phyloP scores from a whole-genome alignment of 441 rosid genomes.

The Gossypium davidsonii region DNA sequence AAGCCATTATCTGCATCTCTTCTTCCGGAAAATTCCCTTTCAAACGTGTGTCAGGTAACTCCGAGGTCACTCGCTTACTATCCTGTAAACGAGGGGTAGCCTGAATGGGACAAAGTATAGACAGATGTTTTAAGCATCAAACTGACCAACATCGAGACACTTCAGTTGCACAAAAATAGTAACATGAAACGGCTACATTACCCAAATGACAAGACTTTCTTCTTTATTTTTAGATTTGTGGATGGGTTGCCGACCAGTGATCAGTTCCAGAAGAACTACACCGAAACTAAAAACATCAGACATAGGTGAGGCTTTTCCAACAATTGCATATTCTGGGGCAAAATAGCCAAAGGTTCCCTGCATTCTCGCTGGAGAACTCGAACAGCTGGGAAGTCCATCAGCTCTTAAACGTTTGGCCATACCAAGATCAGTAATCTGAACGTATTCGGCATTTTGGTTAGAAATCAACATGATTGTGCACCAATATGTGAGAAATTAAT shows the following conservation, averaged over 20 bases:
- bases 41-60: constrained; percentile 75
- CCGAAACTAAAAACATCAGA: constrained; percentile 98
- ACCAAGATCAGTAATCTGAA: constrained; percentile 95
- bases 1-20: constrained; percentile 87
- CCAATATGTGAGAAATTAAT: not conserved
- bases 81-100: constrained; percentile 77
- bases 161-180: not conserved
- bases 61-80: constrained; percentile 48
- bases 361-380: constrained; percentile 87
- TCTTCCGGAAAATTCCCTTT: constrained; percentile 65
- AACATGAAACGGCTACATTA: constrained; percentile 19
- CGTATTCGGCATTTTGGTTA: not conserved
- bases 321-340: constrained; percentile 91
- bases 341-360: constrained; percentile 97
- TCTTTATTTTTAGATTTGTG: constrained; percentile 58
- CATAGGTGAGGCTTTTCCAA: constrained; percentile 87
- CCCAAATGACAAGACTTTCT: constrained; percentile 97
- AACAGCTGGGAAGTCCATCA: constrained; percentile 71
- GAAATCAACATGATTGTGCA: not conserved
- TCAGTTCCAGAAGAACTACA: constrained; percentile 90
- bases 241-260: constrained; percentile 83
- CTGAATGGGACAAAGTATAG: constrained; percentile 25
- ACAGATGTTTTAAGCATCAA: constrained; percentile 3
- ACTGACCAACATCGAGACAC: not conserved
- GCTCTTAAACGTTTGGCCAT: constrained; percentile 82